Percentiles rank a stretch among this genome's conserved stretches.
Conservation (phyloP, 2,329 filamentous ascomycete genomes). For the Alternaria viburni region DNA sequence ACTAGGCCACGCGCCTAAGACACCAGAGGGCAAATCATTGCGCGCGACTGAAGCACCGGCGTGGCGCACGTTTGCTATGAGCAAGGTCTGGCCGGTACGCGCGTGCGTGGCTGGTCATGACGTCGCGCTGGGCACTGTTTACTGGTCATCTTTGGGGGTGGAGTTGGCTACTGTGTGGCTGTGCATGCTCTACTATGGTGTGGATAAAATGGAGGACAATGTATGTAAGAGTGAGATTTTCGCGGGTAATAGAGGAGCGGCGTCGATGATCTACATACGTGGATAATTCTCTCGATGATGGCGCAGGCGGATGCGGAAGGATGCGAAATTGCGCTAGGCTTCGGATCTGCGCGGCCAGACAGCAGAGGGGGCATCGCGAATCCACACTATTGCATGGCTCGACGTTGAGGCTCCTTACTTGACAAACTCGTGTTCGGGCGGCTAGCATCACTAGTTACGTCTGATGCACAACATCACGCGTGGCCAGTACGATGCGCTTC, state of each 20-base stretch:
- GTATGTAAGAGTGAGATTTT: neutral
- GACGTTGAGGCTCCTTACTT: neutral
- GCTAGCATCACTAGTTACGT: neutral
- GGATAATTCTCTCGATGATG: conserved; percentile 1
- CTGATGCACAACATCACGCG: neutral
- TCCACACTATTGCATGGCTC: neutral
- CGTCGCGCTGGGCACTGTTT: conserved; percentile 1
- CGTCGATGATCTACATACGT: conserved; percentile 1
- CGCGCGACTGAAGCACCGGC: conserved; percentile 9
- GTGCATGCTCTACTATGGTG: neutral
- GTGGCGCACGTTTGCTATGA: conserved; percentile 5
- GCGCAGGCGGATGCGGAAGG: neutral
- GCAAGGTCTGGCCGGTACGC: conserved; percentile 11
- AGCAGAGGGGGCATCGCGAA: neutral
- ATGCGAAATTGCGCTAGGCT: neutral
- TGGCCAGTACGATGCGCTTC: neutral
- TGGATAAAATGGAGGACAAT: neutral
- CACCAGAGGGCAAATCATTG: conserved; percentile 10
- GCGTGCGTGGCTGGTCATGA: conserved; percentile 14
- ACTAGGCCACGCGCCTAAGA: conserved; percentile 13
- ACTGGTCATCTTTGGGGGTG: neutral
- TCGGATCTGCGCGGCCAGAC: conserved; percentile 3
- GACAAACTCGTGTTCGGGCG: neutral
- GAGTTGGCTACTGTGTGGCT: neutral
- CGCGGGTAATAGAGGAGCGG: neutral